These are phyloP conservation scores for Blastobotrys indianensis DNA, from an alignment of 1,139 yeast species.

Conservation along the genomic window DNA sequence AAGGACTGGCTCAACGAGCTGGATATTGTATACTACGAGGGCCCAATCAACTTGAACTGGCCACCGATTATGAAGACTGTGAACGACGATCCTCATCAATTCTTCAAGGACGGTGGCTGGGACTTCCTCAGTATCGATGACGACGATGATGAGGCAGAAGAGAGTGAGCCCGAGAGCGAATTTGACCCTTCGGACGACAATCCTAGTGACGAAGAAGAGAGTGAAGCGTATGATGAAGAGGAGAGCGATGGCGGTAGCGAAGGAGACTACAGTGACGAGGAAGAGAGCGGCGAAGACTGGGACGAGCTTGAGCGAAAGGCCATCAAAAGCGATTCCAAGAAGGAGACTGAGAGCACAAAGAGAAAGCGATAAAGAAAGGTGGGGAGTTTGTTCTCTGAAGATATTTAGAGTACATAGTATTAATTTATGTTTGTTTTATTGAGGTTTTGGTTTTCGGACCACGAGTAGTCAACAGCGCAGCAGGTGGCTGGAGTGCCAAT, in stretches of 20 bases:
- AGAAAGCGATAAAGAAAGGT: slow-evolving; percentile 15
- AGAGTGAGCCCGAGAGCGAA: slow-evolving; percentile 39
- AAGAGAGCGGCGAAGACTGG: slow-evolving; percentile 36
- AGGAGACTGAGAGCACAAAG: slow-evolving; percentile 13
- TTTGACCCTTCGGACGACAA: slow-evolving; percentile 32
- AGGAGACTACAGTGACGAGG: slow-evolving; percentile 24
- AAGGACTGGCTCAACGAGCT: slow-evolving; percentile 96
- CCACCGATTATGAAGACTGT: slow-evolving; percentile 91
- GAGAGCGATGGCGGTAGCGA: slow-evolving; percentile 23
- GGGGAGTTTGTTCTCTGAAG: not conserved
- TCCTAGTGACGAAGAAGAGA: slow-evolving; percentile 29
- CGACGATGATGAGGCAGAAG: slow-evolving; percentile 46
- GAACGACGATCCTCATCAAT: slow-evolving; percentile 87
- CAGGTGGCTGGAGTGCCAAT: too few relatives aligned
- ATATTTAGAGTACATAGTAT: not conserved
- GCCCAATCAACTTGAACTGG: slow-evolving; percentile 96
- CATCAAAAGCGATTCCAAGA: slow-evolving; percentile 26
- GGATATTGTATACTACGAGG: slow-evolving; percentile 91
- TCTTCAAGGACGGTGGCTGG: slow-evolving; percentile 91
- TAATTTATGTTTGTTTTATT: too few relatives aligned
- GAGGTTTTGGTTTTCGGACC: too few relatives aligned
- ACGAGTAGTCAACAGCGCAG: too few relatives aligned
- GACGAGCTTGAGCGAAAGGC: slow-evolving; percentile 36
- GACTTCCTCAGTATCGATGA: slow-evolving; percentile 63
- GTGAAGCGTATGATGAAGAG: slow-evolving; percentile 34